Conservation (phyloP, 495 filamentous ascomycete species). For the Annulohypoxylon stygium region DNA sequence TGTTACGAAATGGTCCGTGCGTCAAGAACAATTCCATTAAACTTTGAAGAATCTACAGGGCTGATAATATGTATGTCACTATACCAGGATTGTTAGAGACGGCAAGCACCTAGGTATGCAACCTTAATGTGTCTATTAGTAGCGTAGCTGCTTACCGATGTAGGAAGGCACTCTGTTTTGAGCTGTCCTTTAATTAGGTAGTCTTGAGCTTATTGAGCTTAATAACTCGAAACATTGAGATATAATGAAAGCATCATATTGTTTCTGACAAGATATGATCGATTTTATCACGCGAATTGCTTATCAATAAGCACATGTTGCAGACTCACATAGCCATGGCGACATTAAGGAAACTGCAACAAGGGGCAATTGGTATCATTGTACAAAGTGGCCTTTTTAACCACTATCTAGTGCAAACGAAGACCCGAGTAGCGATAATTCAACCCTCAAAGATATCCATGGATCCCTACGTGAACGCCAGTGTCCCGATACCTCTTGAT, state of each 20-base stretch:
- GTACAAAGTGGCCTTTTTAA: constrained; percentile 35
- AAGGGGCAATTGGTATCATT: constrained; percentile 27
- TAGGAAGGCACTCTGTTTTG: not conserved
- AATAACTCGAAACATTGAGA: no score
- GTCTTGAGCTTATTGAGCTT: no score
- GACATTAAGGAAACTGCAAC: not conserved
- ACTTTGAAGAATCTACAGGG: constrained; percentile 14
- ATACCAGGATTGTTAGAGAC: not conserved
- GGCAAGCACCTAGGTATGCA: not conserved
- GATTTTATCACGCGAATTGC: no score
- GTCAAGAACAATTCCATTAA: not conserved
- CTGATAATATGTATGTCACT: constrained; percentile 8
- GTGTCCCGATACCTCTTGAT: constrained; percentile 17
- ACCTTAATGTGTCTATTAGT: not conserved
- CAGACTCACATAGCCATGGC: not conserved
- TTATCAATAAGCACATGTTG: not conserved
- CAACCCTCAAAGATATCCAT: constrained; percentile 4
- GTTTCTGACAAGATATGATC: no score
- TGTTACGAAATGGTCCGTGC: constrained; percentile 4
- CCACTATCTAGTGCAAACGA: constrained; percentile 37
- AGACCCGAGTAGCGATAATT: constrained; percentile 35
- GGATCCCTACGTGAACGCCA: constrained; percentile 44
- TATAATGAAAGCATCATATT: no score
- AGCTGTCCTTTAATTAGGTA: not conserved
- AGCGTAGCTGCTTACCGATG: not conserved